phyloP scores from a whole-genome alignment of 177 flowering plant species.

The Telopea speciosissima region DNA sequence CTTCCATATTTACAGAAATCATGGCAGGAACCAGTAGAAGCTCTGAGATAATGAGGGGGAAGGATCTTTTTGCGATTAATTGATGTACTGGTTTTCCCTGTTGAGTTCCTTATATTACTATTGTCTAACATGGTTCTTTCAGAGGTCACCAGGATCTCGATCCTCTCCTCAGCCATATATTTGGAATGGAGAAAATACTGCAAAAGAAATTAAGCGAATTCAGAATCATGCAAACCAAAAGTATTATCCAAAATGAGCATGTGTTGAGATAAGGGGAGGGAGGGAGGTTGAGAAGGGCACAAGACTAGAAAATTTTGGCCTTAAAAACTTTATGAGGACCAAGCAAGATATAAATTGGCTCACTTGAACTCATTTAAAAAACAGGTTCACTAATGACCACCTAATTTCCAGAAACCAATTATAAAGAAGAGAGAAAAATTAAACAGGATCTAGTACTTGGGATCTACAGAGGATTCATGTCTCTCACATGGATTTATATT shows the following conservation, averaged over 20 bases:
- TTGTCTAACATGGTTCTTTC: slow-evolving; percentile 15
- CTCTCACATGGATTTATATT: neutral
- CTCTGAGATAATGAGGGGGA: slow-evolving; percentile 71
- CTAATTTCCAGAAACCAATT: neutral
- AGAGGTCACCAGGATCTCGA: slow-evolving; percentile 16
- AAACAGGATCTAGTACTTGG: too few species aligned
- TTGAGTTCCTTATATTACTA: slow-evolving; percentile 35
- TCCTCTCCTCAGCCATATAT: slow-evolving; percentile 38
- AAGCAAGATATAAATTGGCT: neutral
- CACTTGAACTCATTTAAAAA: neutral
- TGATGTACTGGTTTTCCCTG: slow-evolving; percentile 23
- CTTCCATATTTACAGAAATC: slow-evolving; percentile 80
- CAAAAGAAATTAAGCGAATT: neutral
- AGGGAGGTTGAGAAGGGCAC: neutral
- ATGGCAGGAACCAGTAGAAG: slow-evolving; percentile 85
- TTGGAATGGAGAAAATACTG: neutral
- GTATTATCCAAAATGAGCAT: neutral
- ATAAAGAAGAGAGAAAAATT: too few species aligned
- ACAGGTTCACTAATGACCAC: neutral
- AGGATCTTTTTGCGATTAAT: slow-evolving; percentile 19
- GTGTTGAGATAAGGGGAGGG: neutral
- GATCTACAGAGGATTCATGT: neutral
- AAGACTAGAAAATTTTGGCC: neutral
- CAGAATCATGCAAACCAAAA: slow-evolving; percentile 5
- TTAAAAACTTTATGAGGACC: neutral